Evolutionary conservation across 305 asterid species (phyloP), one percentile per base, ranked within the genome.

Genomic region (Plantago lanceolata): DNA sequence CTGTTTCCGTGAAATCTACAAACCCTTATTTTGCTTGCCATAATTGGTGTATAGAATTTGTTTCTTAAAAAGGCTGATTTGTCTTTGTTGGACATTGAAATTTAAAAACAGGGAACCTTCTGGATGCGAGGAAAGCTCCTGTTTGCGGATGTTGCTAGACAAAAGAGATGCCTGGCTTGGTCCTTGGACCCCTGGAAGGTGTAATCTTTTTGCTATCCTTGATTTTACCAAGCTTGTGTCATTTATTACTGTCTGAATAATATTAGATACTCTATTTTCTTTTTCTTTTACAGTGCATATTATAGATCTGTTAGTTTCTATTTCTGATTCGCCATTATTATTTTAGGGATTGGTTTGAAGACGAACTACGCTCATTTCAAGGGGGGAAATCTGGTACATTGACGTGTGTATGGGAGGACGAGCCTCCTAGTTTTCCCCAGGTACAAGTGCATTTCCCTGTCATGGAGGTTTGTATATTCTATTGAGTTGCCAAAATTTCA

Each of bases 131-230:
- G 97, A 86, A 84, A 90, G 99, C 80, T 90, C 99, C 67, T 90
- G 93, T 82, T 77, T 94, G 80, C 78, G 89, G 83, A 73, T 76
- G 86, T 82, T 94, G 81, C 79, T 94, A 74, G 92, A 94, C 87
- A 94, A 84, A 78, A 86, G 99, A 79, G 99, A 90, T 65, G 94
- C 99, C 37, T 90, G 96, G 89, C 79, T 94, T 73, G 99, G 99
- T 71, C 99, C 99, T 73, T 94, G 99, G 99, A 85, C 79, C 68
- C 97, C 99, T 63, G 99, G 99, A 79, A 90, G 99, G 99, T 94
- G 64, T 31, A 65, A 64, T 61, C 43, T 54, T 53, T 59, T 15
- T 67, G 59, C 53, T 78, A 64, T 4, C 26, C 68, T 65, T 57
- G 59, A 67, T 74, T 51, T 50, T 64, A 61, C 21, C 35, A 19